These are phyloP conservation scores for Striga asiatica DNA, from an alignment of 257 asterid species.

Conservation along the genomic window DNA sequence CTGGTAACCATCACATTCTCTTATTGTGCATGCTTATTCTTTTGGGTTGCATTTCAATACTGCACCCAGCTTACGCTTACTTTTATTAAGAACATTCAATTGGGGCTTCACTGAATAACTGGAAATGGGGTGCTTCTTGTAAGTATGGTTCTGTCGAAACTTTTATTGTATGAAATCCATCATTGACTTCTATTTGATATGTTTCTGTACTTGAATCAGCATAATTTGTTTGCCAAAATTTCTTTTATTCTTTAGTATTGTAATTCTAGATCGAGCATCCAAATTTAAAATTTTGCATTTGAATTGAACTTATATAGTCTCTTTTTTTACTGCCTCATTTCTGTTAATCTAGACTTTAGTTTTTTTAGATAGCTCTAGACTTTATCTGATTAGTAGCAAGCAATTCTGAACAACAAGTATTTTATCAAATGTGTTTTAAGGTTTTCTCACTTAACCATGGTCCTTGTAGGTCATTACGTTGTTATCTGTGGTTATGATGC, in stretches of 20 bases:
- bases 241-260: no score
- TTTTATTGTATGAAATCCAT: background rate
- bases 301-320: background rate
- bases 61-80: background rate
- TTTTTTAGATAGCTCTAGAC: background rate
- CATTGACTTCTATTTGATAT: background rate
- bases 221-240: background rate
- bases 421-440: background rate
- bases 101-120: background rate
- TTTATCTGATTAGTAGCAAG: background rate
- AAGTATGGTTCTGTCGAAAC: no score
- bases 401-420: background rate
- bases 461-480: slow-evolving; percentile 65
- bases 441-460: background rate
- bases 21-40: no score
- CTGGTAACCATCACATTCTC: slow-evolving; percentile 43
- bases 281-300: background rate
- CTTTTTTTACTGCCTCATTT: background rate
- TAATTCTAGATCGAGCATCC: background rate
- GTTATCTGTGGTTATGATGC: slow-evolving; percentile 87
- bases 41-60: background rate
- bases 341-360: no score
- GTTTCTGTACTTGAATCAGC: background rate
- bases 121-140: background rate
- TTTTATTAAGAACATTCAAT: background rate